Evolutionary conservation across 208 protist genomes (phyloP), one percentile per base, ranked within the genome.

Genomic region (Blastocrithidia nonstop): DNA sequence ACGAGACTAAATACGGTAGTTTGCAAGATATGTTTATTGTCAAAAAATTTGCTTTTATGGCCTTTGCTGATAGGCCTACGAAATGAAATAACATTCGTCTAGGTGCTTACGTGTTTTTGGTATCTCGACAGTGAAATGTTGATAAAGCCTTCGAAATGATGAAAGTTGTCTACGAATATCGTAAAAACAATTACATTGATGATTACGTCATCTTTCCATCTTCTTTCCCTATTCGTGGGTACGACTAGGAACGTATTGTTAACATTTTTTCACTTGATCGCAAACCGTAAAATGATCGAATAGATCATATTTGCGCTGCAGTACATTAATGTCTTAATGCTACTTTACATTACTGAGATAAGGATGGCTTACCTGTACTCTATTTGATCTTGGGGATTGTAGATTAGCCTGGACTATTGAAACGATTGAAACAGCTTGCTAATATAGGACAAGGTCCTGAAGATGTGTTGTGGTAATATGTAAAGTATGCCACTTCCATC

Each of bases 271-370:
- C 29, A n/a, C 16, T 21, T 4, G 29, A 20, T 17, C n/a, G 22
- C 2, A 41, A 49, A 17, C 11, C 44, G 21, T 38, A 19, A 22
- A 45, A 28, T 16, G 45, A 16, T 15, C 48, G 54, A 6, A 36
- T 61, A 19, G 68, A 82, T 47, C 49, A 59, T 23, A 49, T 67
- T n/a, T 48, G 43, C 46, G 45, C 45, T 37, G 60, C 35, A 17
- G 45, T 80, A 31, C 50, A 47, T 11, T 52, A 46, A 8, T 51
- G 52, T 11, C 50, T 60, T 24, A 57, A 61, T 22, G 24, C 28
- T 11, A 66, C 62, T 9, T 66, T 62, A 44, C 71, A 80, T 51
- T 76, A 67, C 54, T 80, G 59, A 49, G 71, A 80, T 22, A 71
- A 66, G 11, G 50, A 48, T 35, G 61, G 66, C 7, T 54, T 73